Evolutionary conservation across 2,329 filamentous ascomycete species (phyloP).

Genomic region (Arachnomyces sp.): DNA sequence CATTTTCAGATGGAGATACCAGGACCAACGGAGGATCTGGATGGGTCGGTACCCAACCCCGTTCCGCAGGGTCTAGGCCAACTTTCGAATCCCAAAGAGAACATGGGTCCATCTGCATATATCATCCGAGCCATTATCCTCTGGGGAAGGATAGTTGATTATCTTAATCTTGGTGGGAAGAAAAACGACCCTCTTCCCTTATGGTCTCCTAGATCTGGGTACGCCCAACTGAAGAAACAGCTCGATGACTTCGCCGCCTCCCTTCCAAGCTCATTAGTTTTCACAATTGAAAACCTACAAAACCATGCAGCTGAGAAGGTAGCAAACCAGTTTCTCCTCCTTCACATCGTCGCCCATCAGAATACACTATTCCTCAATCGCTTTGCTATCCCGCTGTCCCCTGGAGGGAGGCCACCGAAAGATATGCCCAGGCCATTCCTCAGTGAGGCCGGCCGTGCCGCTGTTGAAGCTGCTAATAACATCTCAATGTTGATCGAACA

Average conservation of each 20-base stretch:
- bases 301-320: slow-evolving; percentile 76
- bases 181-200: slow-evolving; percentile 67
- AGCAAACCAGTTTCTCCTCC: slow-evolving; percentile 83
- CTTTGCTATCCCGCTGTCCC: slow-evolving; percentile 65
- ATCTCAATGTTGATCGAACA: slow-evolving; percentile 80
- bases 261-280: slow-evolving; percentile 64
- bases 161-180: slow-evolving; percentile 82
- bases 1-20: slow-evolving; percentile 88
- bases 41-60: slow-evolving; percentile 59
- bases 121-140: slow-evolving; percentile 76
- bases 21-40: slow-evolving; percentile 73
- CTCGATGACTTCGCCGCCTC: slow-evolving; percentile 60
- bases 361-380: slow-evolving; percentile 84
- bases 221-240: slow-evolving; percentile 60
- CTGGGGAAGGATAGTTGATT: slow-evolving; percentile 84
- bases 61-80: slow-evolving; percentile 56
- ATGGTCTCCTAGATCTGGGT: slow-evolving; percentile 75
- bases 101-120: slow-evolving; percentile 92
- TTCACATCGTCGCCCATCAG: slow-evolving; percentile 85
- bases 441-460: slow-evolving; percentile 62
- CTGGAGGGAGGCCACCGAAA: slow-evolving; percentile 54
- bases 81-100: slow-evolving; percentile 59
- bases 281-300: slow-evolving; percentile 72
- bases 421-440: slow-evolving; percentile 73
- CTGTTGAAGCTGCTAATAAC: slow-evolving; percentile 73